Percentiles rank a stretch among this genome's conserved stretches.
phyloP scores from a whole-genome alignment of 1,284 basidiomycete species.

The Afroboletus lepidellus region DNA sequence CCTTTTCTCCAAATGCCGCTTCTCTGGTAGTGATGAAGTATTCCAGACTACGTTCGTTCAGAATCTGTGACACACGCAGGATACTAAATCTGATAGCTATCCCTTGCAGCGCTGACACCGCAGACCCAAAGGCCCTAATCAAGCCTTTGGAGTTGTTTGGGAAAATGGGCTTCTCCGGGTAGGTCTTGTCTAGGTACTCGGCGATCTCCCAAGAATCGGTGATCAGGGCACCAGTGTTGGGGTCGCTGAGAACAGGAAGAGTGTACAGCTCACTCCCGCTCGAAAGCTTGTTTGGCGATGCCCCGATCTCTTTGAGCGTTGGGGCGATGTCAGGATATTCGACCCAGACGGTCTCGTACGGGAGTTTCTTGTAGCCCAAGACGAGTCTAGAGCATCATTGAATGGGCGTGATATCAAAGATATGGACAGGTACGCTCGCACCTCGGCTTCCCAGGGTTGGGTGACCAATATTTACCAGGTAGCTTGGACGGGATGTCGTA shows the following conservation, averaged over 20 bases:
- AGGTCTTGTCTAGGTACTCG: constrained; percentile 45
- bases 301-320: constrained; percentile 29
- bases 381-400: constrained; percentile 18
- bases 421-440: background rate
- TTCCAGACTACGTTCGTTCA: constrained; percentile 25
- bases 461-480: background rate
- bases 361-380: constrained; percentile 33
- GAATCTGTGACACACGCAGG: constrained; percentile 14
- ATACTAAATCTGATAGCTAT: constrained; percentile 6
- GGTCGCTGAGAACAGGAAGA: constrained; percentile 35
- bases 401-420: background rate
- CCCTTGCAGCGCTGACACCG: constrained; percentile 1
- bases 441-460: constrained; percentile 22
- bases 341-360: constrained; percentile 31
- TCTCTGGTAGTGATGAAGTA: constrained; percentile 12
- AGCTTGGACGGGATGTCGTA: constrained; percentile 22
- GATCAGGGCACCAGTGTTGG: constrained; percentile 33
- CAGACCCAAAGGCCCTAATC: constrained; percentile 31
- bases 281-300: constrained; percentile 15
- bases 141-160: constrained; percentile 34
- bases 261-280: constrained; percentile 28
- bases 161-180: constrained; percentile 42
- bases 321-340: constrained; percentile 32
- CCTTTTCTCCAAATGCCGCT: background rate
- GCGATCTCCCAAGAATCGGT: constrained; percentile 41